Base-by-base conservation (phyloP, 192 early-diverging fungal species). In the Dimargaris verticillata region DNA sequence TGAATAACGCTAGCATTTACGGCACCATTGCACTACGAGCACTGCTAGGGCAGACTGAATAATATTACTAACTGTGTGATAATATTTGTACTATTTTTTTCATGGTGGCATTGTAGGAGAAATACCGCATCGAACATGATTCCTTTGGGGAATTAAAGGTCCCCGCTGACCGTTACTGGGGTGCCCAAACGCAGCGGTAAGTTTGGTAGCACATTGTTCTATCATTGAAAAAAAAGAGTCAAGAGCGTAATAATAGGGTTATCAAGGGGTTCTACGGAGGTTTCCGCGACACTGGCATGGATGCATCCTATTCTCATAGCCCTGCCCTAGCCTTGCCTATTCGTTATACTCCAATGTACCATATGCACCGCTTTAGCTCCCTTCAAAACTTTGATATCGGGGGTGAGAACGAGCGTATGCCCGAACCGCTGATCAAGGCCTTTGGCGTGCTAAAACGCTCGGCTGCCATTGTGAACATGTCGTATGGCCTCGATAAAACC, bases 341-440 rank as follows among this genome's bases (percentile, higher is more conserved):
- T 38, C 33, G 33, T 7, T 38, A 7, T 38, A 7, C 7, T 38
- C 3, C 33, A 38, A 5, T 38, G 33, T 7, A 38, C 33, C 33
- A 2, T 7, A 2, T 38, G 33, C 33, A 38, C 33, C 33, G 33
- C 33, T 14, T 45, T 63, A 86, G 83, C 57, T 96, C 93, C 41
- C 77, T 93, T 53, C 83, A 89, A 78, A 99, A 99, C 78, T 99
- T 99, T 75, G 83, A 99, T 67, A 99, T 99, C 72, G 93, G 93
- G 63, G 93, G 92, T 6, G 70, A 75, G 50, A 78, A 74, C 51
- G 95, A 96, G 68, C 84, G 88, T 63, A 99, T 99, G 89, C 95
- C 95, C 24, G 86, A 87, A 44, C 88, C 89, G 50, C 80, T 99
- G 53, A 92, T 99, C 78, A 83, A 83, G 70, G 93, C 93, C 18